Base-by-base conservation (phyloP, 345 rosid genomes). In the Eucalyptus melliodora region DNA sequence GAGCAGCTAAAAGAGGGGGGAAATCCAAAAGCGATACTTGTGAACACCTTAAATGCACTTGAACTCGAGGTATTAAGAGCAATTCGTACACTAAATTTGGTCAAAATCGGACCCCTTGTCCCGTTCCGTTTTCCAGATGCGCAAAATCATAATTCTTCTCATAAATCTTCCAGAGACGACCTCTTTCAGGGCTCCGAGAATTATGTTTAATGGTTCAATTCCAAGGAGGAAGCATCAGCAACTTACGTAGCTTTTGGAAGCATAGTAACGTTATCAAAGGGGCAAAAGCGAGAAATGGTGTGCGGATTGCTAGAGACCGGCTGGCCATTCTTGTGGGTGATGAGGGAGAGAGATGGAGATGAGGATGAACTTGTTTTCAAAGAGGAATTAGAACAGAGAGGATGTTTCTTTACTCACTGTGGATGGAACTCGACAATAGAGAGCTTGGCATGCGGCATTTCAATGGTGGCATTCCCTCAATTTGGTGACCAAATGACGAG, bases 401-500 rank as follows among this genome's bases (percentile, higher is more conserved):
- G 88, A n/a, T 87, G 88, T 44, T 87, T 87, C 45, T 47, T 87
- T 27, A 87, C 88, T 59, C 88, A 44, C 9, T 5, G 42, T 23
- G 77, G 24, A 31, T 87, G 82, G 88, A 87, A 87, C 88, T 87
- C 88, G 23, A 62, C 88, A 5, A 0, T 87, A 13, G 81, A 87
- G 30, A 62, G 88, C 77, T 62, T 87, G 88, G 88, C 9, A n/a
- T 62, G 50, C 8, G 55, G 88, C 15, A 50, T 87, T 8, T 50
- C 88, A 2, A 24, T 60, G 89, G 91, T 93, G 72, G 89, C 82
- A 13, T 86, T 80, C 59, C 95, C 95, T 7, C 92, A 88, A 40
- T 91, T 88, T 86, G n/a, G 92, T 1, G 92, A 93, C 42, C 95
- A 91, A n/a, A 12, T 10, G 87, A 89, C 88, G 85, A 92, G 37